Evolutionary conservation across 2,329 filamentous ascomycete genomes (phyloP).

Genomic region (Nothophaeocryptopus gaeumannii): DNA sequence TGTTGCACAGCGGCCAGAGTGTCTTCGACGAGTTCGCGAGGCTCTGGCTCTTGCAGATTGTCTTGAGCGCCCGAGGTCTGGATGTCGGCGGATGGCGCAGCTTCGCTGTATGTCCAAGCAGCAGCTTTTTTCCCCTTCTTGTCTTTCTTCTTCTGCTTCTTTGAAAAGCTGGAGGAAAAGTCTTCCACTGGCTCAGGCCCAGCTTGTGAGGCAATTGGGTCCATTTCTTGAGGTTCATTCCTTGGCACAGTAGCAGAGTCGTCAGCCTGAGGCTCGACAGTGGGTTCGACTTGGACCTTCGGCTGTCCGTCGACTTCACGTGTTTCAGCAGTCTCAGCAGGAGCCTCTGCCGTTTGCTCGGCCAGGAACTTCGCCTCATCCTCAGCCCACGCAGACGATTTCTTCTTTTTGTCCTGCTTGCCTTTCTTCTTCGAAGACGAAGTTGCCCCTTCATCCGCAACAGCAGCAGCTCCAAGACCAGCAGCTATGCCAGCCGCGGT

Average conservation of each 20-base stretch:
- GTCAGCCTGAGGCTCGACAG: no score
- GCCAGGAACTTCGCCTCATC: no score
- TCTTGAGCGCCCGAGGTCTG: slow-evolving; percentile 4
- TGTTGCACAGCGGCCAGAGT: neutral
- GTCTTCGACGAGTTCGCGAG: neutral
- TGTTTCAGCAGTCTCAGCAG: no score
- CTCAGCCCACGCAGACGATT: slow-evolving; percentile 10
- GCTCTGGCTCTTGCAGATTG: neutral
- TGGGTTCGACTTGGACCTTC: no score
- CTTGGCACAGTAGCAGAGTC: no score
- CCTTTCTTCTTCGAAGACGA: slow-evolving; percentile 32
- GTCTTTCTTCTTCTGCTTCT: slow-evolving; percentile 26
- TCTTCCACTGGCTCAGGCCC: neutral
- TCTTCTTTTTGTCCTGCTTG: slow-evolving; percentile 42
- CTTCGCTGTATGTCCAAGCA: neutral
- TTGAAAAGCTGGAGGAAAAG: slow-evolving; percentile 1
- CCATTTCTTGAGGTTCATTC: no score
- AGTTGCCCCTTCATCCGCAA: neutral
- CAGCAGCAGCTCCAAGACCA: neutral
- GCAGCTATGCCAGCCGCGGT: neutral
- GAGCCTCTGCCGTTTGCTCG: no score
- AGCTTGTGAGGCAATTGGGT: no score
- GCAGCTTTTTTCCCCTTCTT: slow-evolving; percentile 14
- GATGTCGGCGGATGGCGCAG: slow-evolving; percentile 4
- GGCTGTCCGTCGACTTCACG: no score